Conservation (phyloP, 176 grass and related monocot species). For the Phragmites australis region DNA sequence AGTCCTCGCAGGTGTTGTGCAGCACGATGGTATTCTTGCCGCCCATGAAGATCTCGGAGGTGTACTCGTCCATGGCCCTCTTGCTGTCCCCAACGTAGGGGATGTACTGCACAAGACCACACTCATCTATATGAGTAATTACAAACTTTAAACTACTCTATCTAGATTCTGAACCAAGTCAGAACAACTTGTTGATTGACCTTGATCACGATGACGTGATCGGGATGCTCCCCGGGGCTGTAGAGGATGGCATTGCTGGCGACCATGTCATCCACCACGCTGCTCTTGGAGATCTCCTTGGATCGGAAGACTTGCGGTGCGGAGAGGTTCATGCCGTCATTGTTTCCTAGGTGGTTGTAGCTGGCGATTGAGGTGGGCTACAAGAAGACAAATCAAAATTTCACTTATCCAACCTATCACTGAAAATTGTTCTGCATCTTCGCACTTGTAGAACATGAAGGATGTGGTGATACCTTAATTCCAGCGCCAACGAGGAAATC, state of each 20-base stretch:
- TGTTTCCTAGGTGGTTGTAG: constrained; percentile 98
- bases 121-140: no score
- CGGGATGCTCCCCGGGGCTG: constrained; percentile 87
- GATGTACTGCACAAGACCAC: no score
- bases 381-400: constrained; percentile 22
- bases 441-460: no score
- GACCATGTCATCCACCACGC: constrained; percentile 98
- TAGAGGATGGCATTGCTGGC: constrained; percentile 92
- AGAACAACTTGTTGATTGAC: no score
- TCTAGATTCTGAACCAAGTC: no score
- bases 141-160: no score
- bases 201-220: constrained; percentile 98
- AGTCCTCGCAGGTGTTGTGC: constrained; percentile 99
- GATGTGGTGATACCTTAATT: constrained; percentile 89
- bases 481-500: constrained; percentile 98
- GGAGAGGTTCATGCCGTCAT: constrained; percentile 93
- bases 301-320: constrained; percentile 94
- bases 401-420: no score
- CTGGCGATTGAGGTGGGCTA: constrained; percentile 97
- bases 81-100: constrained; percentile 97
- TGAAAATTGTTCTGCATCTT: no score
- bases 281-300: constrained; percentile 99
- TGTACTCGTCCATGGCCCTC: constrained; percentile 99
- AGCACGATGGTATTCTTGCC: constrained; percentile 89
- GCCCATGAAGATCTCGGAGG: constrained; percentile 98